Evolutionary conservation across 768 basidiomycete genomes (phyloP).

Genomic region (Harrya chromipes): DNA sequence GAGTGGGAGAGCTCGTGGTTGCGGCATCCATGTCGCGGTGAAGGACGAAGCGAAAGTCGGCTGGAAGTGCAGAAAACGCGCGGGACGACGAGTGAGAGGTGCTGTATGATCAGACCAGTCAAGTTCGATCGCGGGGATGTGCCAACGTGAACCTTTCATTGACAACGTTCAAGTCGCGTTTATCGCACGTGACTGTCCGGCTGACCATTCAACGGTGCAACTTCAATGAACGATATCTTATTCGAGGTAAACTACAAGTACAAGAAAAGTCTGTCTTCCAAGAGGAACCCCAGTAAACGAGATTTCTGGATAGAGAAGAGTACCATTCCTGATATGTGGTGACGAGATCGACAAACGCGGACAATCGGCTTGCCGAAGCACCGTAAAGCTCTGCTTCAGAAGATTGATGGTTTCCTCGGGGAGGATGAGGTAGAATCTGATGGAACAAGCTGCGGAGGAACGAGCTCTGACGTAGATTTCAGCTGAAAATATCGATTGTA

Average conservation of each 20-base stretch:
- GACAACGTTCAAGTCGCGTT: conserved; percentile 30
- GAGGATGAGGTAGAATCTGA: conserved; percentile 15
- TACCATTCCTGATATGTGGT: neutral
- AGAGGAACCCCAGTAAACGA: neutral
- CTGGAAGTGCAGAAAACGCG: neutral
- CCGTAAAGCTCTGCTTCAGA: neutral
- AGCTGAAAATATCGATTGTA: conserved; percentile 3
- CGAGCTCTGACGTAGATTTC: conserved; percentile 15
- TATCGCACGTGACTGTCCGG: conserved; percentile 26
- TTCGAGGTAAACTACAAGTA: neutral
- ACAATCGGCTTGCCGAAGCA: neutral
- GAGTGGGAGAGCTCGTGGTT: conserved; percentile 25
- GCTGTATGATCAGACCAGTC: neutral
- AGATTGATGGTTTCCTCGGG: conserved; percentile 12
- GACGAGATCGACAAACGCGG: neutral
- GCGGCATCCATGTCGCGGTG: conserved; percentile 18
- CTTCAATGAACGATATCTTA: neutral
- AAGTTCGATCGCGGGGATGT: conserved; percentile 15
- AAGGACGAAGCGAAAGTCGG: neutral
- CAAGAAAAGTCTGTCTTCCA: conserved; percentile 7
- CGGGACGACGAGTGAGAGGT: neutral
- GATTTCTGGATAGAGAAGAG: neutral
- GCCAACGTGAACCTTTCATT: neutral
- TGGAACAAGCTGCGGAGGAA: conserved; percentile 8
- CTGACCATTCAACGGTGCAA: neutral